Conservation (phyloP, 164 flowering plant species). For the Santalum album region DNA sequence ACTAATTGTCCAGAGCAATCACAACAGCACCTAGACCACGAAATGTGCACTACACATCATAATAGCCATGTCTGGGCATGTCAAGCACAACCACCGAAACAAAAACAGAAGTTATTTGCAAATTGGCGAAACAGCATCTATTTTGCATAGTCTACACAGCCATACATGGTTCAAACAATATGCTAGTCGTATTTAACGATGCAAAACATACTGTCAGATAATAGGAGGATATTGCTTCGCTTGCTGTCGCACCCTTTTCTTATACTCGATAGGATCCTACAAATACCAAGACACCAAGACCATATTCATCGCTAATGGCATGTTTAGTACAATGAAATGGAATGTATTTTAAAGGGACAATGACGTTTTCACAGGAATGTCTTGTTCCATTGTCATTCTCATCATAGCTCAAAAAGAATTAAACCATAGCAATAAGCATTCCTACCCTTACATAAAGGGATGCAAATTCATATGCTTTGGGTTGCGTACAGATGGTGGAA, state of each 20-base stretch:
- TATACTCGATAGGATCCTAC: conserved; percentile 64
- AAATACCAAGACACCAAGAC: conserved; percentile 1
- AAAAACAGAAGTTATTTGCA: not conserved
- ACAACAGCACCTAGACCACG: too few relatives aligned
- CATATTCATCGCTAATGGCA: too few relatives aligned
- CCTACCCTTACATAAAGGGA: too few relatives aligned
- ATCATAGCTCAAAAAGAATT: too few relatives aligned
- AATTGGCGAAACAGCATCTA: not conserved
- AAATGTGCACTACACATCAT: not conserved
- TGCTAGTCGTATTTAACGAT: not conserved
- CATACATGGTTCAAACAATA: not conserved
- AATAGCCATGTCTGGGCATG: not conserved
- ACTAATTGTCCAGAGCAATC: too few relatives aligned
- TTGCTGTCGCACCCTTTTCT: conserved; percentile 66
- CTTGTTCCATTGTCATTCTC: too few relatives aligned
- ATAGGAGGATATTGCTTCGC: conserved; percentile 63
- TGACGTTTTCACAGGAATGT: too few relatives aligned
- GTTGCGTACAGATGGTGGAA: too few relatives aligned
- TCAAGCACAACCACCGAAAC: not conserved
- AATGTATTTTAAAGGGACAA: too few relatives aligned
- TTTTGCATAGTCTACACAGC: not conserved
- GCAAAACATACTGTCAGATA: conserved; percentile 15
- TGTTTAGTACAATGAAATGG: too few relatives aligned
- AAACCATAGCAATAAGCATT: too few relatives aligned
- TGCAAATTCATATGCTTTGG: too few relatives aligned